Evolutionary conservation across 1,284 basidiomycete species (phyloP).

Genomic region (Ceraceosorus guamensis): DNA sequence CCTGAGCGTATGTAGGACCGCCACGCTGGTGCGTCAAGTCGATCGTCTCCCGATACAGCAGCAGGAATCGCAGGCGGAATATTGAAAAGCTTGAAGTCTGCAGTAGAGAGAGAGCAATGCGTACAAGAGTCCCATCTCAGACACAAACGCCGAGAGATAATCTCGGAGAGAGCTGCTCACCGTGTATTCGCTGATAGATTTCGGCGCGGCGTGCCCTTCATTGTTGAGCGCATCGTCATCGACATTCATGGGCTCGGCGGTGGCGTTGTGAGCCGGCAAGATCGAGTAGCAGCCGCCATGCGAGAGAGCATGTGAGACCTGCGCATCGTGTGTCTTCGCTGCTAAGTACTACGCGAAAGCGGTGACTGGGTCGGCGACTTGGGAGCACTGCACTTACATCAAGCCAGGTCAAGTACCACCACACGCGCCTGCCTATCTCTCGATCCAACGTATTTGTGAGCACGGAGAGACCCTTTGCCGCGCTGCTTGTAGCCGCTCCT

Average conservation of each 20-base stretch:
- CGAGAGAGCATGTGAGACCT: conserved; percentile 35
- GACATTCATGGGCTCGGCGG: conserved; percentile 33
- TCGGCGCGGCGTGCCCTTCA: not conserved
- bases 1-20: conserved; percentile 5
- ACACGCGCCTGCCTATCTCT: conserved; percentile 38
- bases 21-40: conserved; percentile 19
- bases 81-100: conserved; percentile 32
- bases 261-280: conserved; percentile 34
- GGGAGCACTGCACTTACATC: conserved; percentile 4
- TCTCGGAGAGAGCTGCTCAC: conserved; percentile 19
- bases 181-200: conserved; percentile 15
- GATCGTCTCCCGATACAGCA: conserved; percentile 30
- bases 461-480: conserved; percentile 10
- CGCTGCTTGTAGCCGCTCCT: not conserved
- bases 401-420: conserved; percentile 41
- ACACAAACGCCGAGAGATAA: conserved; percentile 25
- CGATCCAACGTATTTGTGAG: conserved; percentile 20
- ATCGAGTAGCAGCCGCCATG: conserved; percentile 40
- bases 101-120: conserved; percentile 21
- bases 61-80: conserved; percentile 24
- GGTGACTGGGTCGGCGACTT: too few relatives aligned
- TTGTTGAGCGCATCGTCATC: conserved; percentile 18
- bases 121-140: conserved; percentile 22
- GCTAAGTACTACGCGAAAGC: too few relatives aligned
- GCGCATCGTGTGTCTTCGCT: too few relatives aligned